These are phyloP conservation scores for Vickermania ingenoplastis DNA, from an alignment of 208 protist genomes.

Conservation along the genomic window DNA sequence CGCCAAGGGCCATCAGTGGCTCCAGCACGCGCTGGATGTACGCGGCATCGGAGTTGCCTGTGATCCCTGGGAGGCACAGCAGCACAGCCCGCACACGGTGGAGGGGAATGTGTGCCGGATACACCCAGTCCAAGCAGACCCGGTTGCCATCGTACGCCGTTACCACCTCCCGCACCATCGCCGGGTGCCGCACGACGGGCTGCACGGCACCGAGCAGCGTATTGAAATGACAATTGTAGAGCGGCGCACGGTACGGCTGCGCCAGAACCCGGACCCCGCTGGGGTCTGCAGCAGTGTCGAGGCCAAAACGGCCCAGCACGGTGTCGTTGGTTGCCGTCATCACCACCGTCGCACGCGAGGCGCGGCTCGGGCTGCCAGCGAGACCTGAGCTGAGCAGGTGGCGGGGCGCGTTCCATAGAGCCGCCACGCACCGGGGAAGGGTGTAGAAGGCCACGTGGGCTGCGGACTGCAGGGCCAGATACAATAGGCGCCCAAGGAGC, in stretches of 20 bases:
- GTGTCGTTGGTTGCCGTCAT: too few relatives aligned
- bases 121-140: constrained; percentile 48
- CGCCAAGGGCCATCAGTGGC: constrained; percentile 12
- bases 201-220: constrained; percentile 43
- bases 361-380: too few relatives aligned
- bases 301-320: too few relatives aligned
- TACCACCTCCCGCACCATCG: constrained; percentile 23
- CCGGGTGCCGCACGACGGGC: constrained; percentile 11
- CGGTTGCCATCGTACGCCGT: constrained; percentile 36
- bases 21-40: constrained; percentile 46
- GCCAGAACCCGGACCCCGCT: too few relatives aligned
- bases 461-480: background rate
- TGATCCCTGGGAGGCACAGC: constrained; percentile 55
- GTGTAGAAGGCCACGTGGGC: background rate
- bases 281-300: too few relatives aligned
- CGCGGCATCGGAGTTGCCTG: constrained; percentile 24
- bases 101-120: constrained; percentile 7
- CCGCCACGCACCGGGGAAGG: too few relatives aligned
- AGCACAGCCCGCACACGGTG: constrained; percentile 17
- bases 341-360: too few relatives aligned
- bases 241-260: constrained; percentile 27
- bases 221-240: constrained; percentile 48
- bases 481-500: background rate
- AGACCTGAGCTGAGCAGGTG: too few relatives aligned
- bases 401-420: too few relatives aligned